Evolutionary conservation across 345 rosid genomes (phyloP).

Genomic region (Rhodomyrtus tomentosa): DNA sequence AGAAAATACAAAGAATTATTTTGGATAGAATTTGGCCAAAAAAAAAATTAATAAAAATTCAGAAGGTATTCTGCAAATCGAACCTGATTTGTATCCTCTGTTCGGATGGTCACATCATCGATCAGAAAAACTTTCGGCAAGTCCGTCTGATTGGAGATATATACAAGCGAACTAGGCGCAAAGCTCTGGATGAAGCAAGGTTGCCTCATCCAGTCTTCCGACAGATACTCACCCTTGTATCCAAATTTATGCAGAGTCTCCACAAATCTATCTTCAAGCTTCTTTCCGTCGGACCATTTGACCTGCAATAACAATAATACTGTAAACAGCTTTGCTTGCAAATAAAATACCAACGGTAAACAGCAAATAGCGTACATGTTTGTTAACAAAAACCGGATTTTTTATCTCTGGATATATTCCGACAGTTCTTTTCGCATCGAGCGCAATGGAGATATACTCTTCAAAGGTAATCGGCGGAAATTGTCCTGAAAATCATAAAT

Average conservation of each 20-base stretch:
- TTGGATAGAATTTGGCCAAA: too few species aligned
- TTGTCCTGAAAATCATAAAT: conserved; percentile 12
- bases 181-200: conserved; percentile 36
- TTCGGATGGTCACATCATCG: conserved; percentile 13
- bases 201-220: conserved; percentile 28
- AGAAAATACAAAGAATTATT: too few species aligned
- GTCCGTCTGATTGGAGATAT: conserved; percentile 21
- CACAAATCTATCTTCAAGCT: conserved; percentile 24
- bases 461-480: conserved; percentile 28
- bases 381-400: conserved; percentile 25
- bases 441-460: conserved; percentile 30
- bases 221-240: conserved; percentile 28
- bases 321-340: background rate
- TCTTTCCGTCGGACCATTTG: conserved; percentile 29
- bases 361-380: conserved; percentile 9
- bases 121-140: conserved; percentile 26
- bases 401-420: conserved; percentile 44
- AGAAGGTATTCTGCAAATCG: too few species aligned
- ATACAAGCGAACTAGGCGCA: conserved; percentile 27
- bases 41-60: too few species aligned
- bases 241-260: conserved; percentile 21
- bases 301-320: too few species aligned
- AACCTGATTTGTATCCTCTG: conserved; percentile 42
- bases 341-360: background rate
- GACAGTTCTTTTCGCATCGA: conserved; percentile 24